phyloP scores from a whole-genome alignment of 169 alveolate species.

The Plasmodium gaboni region DNA sequence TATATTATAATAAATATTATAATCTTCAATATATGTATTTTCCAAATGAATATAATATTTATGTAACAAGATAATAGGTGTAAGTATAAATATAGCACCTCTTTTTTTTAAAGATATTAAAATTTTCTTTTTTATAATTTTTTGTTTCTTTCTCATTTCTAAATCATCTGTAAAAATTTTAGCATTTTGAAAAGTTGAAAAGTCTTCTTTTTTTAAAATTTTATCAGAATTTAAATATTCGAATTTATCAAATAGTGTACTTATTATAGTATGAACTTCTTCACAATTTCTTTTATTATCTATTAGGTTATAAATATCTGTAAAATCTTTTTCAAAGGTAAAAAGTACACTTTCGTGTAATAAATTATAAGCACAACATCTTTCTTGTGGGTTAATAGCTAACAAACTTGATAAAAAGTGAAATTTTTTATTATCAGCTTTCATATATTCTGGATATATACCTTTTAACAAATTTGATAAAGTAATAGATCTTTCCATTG shows the following conservation, averaged over 20 bases:
- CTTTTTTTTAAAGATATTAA: constrained; percentile 23
- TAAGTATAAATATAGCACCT: constrained; percentile 77
- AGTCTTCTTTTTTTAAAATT: constrained; percentile 43
- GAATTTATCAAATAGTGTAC: constrained; percentile 79
- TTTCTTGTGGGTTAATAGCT: constrained; percentile 81
- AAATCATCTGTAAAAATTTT: constrained; percentile 58
- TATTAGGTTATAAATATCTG: constrained; percentile 79
- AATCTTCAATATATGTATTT: constrained; percentile 55
- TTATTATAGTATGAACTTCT: constrained; percentile 81
- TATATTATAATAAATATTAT: constrained; percentile 4
- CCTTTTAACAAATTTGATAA: constrained; percentile 83
- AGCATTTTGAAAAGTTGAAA: constrained; percentile 41
- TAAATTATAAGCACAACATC: constrained; percentile 82
- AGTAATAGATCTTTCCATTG: constrained; percentile 87
- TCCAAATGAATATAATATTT: constrained; percentile 77
- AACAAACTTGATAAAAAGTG: constrained; percentile 81
- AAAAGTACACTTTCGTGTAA: constrained; percentile 81
- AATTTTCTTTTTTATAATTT: constrained; percentile 38
- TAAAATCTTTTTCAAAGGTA: constrained; percentile 78
- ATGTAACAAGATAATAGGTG: constrained; percentile 61
- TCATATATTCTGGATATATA: constrained; percentile 80
- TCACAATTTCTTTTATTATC: constrained; percentile 83
- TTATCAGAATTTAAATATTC: constrained; percentile 49
- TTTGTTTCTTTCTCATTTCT: constrained; percentile 17
- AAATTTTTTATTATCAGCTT: constrained; percentile 77